phyloP scores from a whole-genome alignment of 108 stramenopile species.

The Licmophora abbreviata region DNA sequence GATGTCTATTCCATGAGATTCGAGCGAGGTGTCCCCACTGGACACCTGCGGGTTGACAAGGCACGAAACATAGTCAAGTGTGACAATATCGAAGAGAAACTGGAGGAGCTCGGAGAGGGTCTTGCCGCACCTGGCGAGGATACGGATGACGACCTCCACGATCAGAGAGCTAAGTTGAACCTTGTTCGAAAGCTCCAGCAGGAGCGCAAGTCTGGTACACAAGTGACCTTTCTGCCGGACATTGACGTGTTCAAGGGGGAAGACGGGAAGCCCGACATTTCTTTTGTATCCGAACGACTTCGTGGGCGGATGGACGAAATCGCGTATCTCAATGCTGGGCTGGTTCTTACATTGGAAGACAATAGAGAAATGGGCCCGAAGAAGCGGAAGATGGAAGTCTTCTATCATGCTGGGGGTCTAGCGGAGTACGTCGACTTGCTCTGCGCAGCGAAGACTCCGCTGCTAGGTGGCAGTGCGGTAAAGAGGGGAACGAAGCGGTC shows the following conservation, averaged over 20 bases:
- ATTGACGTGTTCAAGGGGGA: conserved; percentile 87
- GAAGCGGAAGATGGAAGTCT: conserved; percentile 41
- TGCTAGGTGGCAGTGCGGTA: conserved; percentile 28
- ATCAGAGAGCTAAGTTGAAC: conserved; percentile 17
- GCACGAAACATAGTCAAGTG: conserved; percentile 9
- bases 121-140: conserved; percentile 23
- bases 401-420: conserved; percentile 85
- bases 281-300: conserved; percentile 71
- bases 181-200: conserved; percentile 28
- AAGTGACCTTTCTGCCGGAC: conserved; percentile 81
- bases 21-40: conserved; percentile 56
- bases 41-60: conserved; percentile 29
- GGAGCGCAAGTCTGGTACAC: conserved; percentile 57
- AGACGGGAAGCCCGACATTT: conserved; percentile 61
- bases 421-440: conserved; percentile 79
- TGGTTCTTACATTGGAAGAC: conserved; percentile 76
- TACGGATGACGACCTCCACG: conserved; percentile 6
- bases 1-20: conserved; percentile 61
- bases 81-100: conserved; percentile 9
- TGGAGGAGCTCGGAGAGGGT: conserved; percentile 10
- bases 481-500: conserved; percentile 18
- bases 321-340: conserved; percentile 86
- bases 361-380: conserved; percentile 37
- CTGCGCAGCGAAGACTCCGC: conserved; percentile 70
- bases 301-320: conserved; percentile 80